Conservation (phyloP, 345 rosid genomes). For the Euphorbia tirucalli region DNA sequence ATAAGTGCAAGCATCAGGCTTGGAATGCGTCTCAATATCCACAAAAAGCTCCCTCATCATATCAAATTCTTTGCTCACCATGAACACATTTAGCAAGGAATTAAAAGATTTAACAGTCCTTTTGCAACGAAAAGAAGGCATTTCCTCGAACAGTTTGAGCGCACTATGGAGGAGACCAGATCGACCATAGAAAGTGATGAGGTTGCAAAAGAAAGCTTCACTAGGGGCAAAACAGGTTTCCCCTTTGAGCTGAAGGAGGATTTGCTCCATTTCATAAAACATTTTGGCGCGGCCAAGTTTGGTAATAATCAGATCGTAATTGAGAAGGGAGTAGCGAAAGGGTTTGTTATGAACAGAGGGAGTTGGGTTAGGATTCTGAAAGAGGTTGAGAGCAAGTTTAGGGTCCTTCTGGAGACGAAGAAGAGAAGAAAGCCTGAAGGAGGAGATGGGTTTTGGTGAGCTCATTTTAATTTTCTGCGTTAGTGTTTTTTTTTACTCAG, state of each 20-base stretch:
- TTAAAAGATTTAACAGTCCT: conserved; percentile 59
- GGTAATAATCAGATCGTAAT: conserved; percentile 73
- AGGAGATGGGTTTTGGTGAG: conserved; percentile 38
- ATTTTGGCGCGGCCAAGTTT: conserved; percentile 77
- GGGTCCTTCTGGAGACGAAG: conserved; percentile 73
- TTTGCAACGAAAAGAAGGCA: conserved; percentile 52
- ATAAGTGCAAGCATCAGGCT: conserved; percentile 72
- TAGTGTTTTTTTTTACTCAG: no score
- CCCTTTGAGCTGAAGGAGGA: conserved; percentile 55
- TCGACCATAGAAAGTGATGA: conserved; percentile 53
- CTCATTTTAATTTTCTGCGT: no score
- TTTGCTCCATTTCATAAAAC: conserved; percentile 59
- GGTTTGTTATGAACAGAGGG: conserved; percentile 15
- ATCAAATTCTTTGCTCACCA: conserved; percentile 42
- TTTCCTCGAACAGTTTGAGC: conserved; percentile 58
- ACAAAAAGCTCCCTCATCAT: conserved; percentile 38
- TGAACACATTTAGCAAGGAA: conserved; percentile 50
- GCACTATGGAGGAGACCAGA: conserved; percentile 51
- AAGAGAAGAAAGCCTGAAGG: conserved; percentile 62
- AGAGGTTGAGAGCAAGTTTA: conserved; percentile 53
- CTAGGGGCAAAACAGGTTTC: conserved; percentile 47
- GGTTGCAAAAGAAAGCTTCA: conserved; percentile 64
- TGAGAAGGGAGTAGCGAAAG: conserved; percentile 54
- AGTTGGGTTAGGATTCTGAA: conserved; percentile 44
- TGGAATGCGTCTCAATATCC: conserved; percentile 34